Conservation (phyloP, 2,329 filamentous ascomycete genomes). For the Penicillium capsulatum region DNA sequence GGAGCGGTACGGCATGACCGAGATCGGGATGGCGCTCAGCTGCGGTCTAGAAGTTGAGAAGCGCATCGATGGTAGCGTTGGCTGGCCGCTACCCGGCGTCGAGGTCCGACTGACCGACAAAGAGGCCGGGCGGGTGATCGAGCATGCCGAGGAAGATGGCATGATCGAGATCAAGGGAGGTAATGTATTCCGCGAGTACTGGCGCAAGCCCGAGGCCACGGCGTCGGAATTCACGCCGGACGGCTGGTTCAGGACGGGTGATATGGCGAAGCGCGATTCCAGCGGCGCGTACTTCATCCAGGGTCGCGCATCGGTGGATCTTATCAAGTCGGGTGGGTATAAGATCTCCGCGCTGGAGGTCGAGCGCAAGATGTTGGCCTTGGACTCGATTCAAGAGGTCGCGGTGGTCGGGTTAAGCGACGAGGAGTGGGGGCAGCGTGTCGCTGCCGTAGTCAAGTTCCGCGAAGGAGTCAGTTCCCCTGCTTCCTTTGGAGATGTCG, state of each 20-base stretch:
- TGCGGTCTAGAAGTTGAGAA: conserved; percentile 40
- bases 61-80: conserved; percentile 48
- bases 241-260: conserved; percentile 50
- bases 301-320: conserved; percentile 50
- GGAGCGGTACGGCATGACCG: conserved; percentile 50
- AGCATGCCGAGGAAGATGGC: conserved; percentile 35
- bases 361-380: conserved; percentile 50
- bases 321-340: conserved; percentile 55
- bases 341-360: conserved; percentile 55
- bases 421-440: conserved; percentile 53
- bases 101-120: conserved; percentile 45
- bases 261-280: conserved; percentile 38
- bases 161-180: conserved; percentile 44
- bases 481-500: not conserved
- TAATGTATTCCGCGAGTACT: conserved; percentile 44
- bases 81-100: conserved; percentile 47
- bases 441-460: conserved; percentile 50
- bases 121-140: conserved; percentile 33
- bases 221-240: conserved; percentile 45
- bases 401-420: conserved; percentile 53
- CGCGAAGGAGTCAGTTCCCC: conserved; percentile 24
- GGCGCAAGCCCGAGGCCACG: conserved; percentile 45
- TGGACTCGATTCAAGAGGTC: conserved; percentile 50
- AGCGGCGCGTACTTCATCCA: conserved; percentile 50
- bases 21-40: conserved; percentile 49